Evolutionary conservation across 768 basidiomycete species (phyloP).

Genomic region (Lentinus brumalis): DNA sequence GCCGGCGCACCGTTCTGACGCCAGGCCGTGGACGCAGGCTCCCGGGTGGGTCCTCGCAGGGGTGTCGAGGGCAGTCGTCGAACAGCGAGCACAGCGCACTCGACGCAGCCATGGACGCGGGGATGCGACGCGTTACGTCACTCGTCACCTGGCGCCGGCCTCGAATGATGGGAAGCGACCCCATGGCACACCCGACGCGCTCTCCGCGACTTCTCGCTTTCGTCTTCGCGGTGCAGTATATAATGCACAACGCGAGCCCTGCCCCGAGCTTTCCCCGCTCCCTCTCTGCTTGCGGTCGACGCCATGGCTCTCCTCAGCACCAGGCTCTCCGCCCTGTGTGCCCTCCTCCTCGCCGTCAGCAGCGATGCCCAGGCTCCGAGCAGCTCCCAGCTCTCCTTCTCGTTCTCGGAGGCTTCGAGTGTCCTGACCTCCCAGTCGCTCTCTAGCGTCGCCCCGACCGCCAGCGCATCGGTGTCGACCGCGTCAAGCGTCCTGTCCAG

Average conservation of each 20-base stretch:
- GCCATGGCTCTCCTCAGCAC: slow-evolving; percentile 17
- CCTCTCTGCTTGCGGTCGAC: slow-evolving; percentile 3
- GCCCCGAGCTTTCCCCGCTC: background rate
- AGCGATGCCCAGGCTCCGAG: background rate
- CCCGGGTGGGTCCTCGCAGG: too few relatives aligned
- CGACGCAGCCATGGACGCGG: too few relatives aligned
- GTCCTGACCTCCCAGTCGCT: background rate
- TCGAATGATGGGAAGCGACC: background rate
- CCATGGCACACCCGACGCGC: too few relatives aligned
- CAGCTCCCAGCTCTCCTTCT: background rate
- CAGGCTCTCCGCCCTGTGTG: slow-evolving; percentile 17
- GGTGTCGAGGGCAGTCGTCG: too few relatives aligned
- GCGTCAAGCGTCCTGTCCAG: background rate
- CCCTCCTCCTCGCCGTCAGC: slow-evolving; percentile 20
- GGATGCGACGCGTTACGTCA: slow-evolving; percentile 16
- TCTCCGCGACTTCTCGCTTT: background rate
- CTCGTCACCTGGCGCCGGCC: slow-evolving; percentile 10
- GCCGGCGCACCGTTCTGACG: too few relatives aligned
- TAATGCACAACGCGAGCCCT: background rate
- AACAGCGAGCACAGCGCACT: too few relatives aligned
- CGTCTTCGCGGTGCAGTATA: background rate
- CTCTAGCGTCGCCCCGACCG: background rate
- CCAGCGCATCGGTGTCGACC: background rate
- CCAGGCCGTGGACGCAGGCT: too few relatives aligned
- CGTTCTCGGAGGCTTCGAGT: background rate